These are phyloP conservation scores for Aspergillus hiratsukae DNA, from an alignment of 2,329 filamentous ascomycete genomes.

Conservation along the genomic window DNA sequence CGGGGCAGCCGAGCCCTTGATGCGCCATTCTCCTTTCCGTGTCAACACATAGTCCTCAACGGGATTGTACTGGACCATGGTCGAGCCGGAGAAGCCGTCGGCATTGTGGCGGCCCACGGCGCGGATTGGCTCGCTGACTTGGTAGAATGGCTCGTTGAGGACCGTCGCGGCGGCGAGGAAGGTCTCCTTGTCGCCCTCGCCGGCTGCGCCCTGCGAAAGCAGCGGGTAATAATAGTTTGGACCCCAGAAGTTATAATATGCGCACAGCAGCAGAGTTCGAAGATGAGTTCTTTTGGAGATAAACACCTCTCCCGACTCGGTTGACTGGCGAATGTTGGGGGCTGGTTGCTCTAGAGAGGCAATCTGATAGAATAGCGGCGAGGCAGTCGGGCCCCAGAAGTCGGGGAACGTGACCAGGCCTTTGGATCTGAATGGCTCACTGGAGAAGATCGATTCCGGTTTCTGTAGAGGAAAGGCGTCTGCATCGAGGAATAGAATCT, in stretches of 20 bases:
- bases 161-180: background rate
- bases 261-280: conserved; percentile 45
- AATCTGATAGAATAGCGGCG: conserved; percentile 45
- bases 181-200: conserved; percentile 36
- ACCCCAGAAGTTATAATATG: conserved; percentile 55
- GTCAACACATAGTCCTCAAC: conserved; percentile 29
- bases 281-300: conserved; percentile 47
- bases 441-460: conserved; percentile 46
- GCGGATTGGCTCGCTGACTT: conserved; percentile 38
- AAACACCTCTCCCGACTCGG: conserved; percentile 48
- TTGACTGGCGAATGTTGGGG: conserved; percentile 31
- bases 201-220: conserved; percentile 30
- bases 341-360: conserved; percentile 30
- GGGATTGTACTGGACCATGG: conserved; percentile 39
- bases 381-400: conserved; percentile 43
- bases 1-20: conserved; percentile 26
- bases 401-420: conserved; percentile 44
- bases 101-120: conserved; percentile 28
- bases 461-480: conserved; percentile 51
- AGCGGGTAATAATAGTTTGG: conserved; percentile 48
- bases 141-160: conserved; percentile 39
- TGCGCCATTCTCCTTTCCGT: conserved; percentile 23
- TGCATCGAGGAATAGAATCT: conserved; percentile 56
- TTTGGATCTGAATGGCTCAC: conserved; percentile 48
- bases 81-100: conserved; percentile 32